Evolutionary conservation across 129 eudicot genomes (phyloP).

Genomic region (Ambrosia artemisiifolia): DNA sequence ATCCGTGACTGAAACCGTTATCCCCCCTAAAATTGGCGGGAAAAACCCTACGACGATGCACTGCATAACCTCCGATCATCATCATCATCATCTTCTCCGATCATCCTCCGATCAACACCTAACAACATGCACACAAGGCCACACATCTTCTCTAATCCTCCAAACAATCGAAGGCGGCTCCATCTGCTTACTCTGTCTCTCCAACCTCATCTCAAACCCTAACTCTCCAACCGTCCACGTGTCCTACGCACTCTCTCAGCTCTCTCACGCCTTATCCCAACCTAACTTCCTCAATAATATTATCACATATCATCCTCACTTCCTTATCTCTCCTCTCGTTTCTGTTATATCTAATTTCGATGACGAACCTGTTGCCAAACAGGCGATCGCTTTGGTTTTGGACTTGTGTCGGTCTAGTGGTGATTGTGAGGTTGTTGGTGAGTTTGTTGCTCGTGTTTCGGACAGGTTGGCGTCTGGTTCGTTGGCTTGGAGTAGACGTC

Average conservation of each 20-base stretch:
- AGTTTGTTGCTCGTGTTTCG: slow-evolving; percentile 62
- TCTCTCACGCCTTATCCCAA: slow-evolving; percentile 66
- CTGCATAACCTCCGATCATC: slow-evolving; percentile 35
- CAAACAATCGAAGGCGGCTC: slow-evolving; percentile 67
- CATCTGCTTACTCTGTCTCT: slow-evolving; percentile 76
- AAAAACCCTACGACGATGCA: slow-evolving; percentile 24
- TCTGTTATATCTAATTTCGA: slow-evolving; percentile 42
- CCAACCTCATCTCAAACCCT: slow-evolving; percentile 67
- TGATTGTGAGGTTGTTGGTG: slow-evolving; percentile 42
- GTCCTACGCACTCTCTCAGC: slow-evolving; percentile 93
- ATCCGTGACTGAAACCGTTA: too few relatives aligned
- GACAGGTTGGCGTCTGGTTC: slow-evolving; percentile 48
- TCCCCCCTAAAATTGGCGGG: not conserved
- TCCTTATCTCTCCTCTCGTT: slow-evolving; percentile 74
- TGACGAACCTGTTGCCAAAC: slow-evolving; percentile 71
- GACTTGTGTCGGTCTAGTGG: slow-evolving; percentile 34
- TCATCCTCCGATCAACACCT: slow-evolving; percentile 32
- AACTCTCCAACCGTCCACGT: slow-evolving; percentile 74
- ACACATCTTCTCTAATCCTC: slow-evolving; percentile 54
- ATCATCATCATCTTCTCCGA: slow-evolving; percentile 24
- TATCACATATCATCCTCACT: slow-evolving; percentile 69
- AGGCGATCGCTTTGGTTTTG: slow-evolving; percentile 41
- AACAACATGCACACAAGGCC: slow-evolving; percentile 58
- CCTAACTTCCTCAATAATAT: slow-evolving; percentile 44
- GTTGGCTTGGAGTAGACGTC: slow-evolving; percentile 73